Base-by-base conservation (phyloP, 495 filamentous ascomycete genomes). In the Lineolata rhizophorae region DNA sequence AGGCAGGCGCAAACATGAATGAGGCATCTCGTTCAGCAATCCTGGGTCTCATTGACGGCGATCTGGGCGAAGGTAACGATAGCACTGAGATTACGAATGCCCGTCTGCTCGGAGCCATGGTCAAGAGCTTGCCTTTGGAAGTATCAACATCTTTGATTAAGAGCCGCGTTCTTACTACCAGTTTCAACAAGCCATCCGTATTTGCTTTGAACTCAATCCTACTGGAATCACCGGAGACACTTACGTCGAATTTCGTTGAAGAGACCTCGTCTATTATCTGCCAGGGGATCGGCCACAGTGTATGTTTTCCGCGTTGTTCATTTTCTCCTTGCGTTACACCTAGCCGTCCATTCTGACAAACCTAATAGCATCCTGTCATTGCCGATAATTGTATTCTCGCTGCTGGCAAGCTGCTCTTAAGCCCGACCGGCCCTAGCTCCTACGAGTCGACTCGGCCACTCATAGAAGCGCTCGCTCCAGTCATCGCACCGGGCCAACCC, bases 1-100 rank as follows among this genome's bases (percentile, higher is more conserved):
- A 92, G 54, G 83, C 83, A 6, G 87, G 90, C 18, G 56, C 56
- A 14, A 94, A 85, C 49, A 97, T 95, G 87, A 80, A 78, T 42
- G 87, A 94, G 41, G 61, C 65, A 29, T 93, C 85, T 20, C 70
- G 82, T 32, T 62, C 63, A 36, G 68, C 82, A 1, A 76, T 95
- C 3, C 60, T 95, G 4, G 67, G 65, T 9, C 60, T 97, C 18
- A 91, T 95, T 38, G 87, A 95, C 48, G 72, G 70, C 38, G 81
- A 87, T 38, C 55, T 62, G 10, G 76, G 79, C 37, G 75, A 77
- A 36, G 59, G 64, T 34, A 79, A 82, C 36, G 72, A 71, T 40
- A 34, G 61, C 20, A 83, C 91, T 62, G 65, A 70, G 11, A 82
- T 93, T 31, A 92, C 84, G 12, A 74, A 90, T 46, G 83, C 87